phyloP scores from a whole-genome alignment of 139 green algal species.

The Edaphochlamys debaryana region DNA sequence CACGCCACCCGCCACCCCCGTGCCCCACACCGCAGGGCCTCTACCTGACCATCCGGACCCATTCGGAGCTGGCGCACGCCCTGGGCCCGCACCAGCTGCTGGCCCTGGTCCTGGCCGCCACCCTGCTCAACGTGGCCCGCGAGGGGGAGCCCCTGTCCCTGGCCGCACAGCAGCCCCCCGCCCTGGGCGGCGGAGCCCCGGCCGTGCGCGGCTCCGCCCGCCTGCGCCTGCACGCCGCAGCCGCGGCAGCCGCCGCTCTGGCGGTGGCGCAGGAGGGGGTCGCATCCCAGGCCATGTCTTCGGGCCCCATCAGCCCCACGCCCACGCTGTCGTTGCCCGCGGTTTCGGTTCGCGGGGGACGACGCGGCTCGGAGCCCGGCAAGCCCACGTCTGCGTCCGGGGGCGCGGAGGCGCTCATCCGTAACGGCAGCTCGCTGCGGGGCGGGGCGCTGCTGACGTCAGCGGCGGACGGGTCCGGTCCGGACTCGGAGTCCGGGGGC shows the following conservation, averaged over 20 bases:
- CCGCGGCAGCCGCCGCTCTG: background rate
- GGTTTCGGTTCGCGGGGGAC: too few species aligned
- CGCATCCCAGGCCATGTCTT: too few species aligned
- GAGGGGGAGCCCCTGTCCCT: background rate
- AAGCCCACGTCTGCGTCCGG: too few species aligned
- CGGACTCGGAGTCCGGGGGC: too few species aligned
- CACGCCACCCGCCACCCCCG: background rate
- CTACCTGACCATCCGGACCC: constrained; percentile 12
- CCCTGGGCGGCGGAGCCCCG: too few species aligned
- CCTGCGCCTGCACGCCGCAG: background rate
- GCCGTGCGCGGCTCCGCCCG: background rate
- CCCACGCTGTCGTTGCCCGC: too few species aligned
- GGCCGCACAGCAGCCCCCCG: background rate
- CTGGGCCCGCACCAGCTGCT: constrained; percentile 28
- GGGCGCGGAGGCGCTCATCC: too few species aligned
- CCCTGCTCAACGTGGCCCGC: constrained; percentile 8
- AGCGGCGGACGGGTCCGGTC: too few species aligned
- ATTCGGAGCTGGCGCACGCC: constrained; percentile 10
- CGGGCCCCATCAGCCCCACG: too few species aligned
- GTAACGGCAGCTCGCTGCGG: too few species aligned
- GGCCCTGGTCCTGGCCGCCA: constrained; percentile 13
- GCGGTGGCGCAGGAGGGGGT: background rate
- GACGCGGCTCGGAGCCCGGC: too few species aligned
- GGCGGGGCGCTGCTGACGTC: too few species aligned
- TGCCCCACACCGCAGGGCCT: constrained; percentile 1